Percentiles rank a stretch among this genome's conserved stretches.
These are phyloP conservation scores for Starmerella apis DNA, from an alignment of 805 yeast species.

Conservation along the genomic window DNA sequence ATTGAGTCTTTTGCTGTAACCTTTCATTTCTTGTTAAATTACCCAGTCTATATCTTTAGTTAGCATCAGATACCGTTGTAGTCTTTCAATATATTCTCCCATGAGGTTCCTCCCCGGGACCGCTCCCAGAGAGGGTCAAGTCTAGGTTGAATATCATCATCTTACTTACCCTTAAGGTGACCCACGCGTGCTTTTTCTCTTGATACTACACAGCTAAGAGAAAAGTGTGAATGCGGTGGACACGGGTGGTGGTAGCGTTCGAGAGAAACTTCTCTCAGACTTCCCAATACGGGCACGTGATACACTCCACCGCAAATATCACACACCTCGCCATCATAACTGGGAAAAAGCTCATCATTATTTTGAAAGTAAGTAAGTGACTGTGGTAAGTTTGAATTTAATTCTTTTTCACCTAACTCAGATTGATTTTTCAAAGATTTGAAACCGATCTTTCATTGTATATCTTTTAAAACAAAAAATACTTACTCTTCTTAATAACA, in stretches of 20 bases:
- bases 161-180: conserved; percentile 8
- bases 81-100: conserved; percentile 44
- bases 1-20: conserved; percentile 14
- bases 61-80: conserved; percentile 90
- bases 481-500: too few relatives aligned
- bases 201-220: not conserved
- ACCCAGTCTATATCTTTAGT: conserved; percentile 10
- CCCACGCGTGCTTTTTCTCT: not conserved
- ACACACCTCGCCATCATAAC: too few relatives aligned
- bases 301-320: too few relatives aligned
- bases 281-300: too few relatives aligned
- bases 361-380: too few relatives aligned
- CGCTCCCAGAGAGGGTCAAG: conserved; percentile 27
- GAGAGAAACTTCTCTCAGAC: too few relatives aligned
- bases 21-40: conserved; percentile 11
- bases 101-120: conserved; percentile 23
- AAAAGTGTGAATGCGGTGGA: not conserved
- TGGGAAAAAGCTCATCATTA: too few relatives aligned
- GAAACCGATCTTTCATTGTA: too few relatives aligned
- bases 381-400: too few relatives aligned
- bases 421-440: too few relatives aligned
- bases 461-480: too few relatives aligned
- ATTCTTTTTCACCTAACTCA: too few relatives aligned
- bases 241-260: not conserved
- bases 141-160: conserved; percentile 24